A percentile compares a stretch with the other conserved stretches of the same genome.
These are phyloP conservation scores for Calonectria pauciramosa DNA, from an alignment of 2,329 filamentous ascomycete species.

Conservation along the genomic window DNA sequence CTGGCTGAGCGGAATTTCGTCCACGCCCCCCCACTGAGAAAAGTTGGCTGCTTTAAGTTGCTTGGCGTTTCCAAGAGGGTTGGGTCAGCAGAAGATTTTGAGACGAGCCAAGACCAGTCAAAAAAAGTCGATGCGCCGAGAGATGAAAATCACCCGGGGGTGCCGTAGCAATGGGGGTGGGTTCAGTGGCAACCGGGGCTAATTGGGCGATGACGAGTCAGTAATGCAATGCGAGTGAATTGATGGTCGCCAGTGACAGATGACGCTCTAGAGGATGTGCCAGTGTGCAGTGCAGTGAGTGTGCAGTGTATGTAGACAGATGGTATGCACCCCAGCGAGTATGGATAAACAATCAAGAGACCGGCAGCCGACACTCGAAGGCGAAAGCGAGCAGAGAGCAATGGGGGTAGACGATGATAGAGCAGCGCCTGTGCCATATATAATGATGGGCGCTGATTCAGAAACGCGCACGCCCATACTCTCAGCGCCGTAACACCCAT, in stretches of 20 bases:
- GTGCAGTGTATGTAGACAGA: background rate
- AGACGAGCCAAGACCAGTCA: constrained; percentile 33
- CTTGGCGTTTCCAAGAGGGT: constrained; percentile 42
- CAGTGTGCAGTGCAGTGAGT: background rate
- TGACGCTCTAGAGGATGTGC: background rate
- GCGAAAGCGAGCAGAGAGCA: constrained; percentile 15
- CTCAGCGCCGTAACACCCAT: constrained; percentile 40
- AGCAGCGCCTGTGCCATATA: constrained; percentile 42
- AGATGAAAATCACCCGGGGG: constrained; percentile 25
- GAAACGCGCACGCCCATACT: constrained; percentile 36
- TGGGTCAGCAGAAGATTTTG: constrained; percentile 29
- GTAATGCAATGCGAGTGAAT: constrained; percentile 22
- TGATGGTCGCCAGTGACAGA: constrained; percentile 3
- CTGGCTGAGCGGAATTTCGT: constrained; percentile 45
- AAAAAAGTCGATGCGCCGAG: constrained; percentile 28
- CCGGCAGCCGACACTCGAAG: background rate
- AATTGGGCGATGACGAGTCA: constrained; percentile 27
- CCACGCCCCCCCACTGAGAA: constrained; percentile 40
- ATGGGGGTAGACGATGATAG: constrained; percentile 11
- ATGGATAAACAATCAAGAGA: constrained; percentile 2
- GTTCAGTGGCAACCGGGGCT: constrained; percentile 30
- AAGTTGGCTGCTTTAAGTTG: constrained; percentile 35
- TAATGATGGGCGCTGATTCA: constrained; percentile 42
- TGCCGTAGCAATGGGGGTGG: constrained; percentile 29
- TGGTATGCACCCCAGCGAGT: constrained; percentile 2